These are phyloP conservation scores for Didymosphaeria variabile DNA, from an alignment of 2,329 filamentous ascomycete species.

Conservation along the genomic window DNA sequence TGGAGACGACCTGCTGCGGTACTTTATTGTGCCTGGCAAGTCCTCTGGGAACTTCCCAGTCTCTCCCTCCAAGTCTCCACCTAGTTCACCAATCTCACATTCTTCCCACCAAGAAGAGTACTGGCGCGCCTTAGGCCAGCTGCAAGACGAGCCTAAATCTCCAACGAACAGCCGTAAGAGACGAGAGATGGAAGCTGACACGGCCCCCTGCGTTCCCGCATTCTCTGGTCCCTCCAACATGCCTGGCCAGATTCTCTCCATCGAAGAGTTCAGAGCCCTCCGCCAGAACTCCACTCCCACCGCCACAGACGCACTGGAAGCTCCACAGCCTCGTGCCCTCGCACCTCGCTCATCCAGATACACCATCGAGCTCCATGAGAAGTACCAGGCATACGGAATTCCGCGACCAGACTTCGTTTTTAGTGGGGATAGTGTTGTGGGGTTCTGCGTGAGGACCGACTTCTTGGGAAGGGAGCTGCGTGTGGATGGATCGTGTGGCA, in stretches of 20 bases:
- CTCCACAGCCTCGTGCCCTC: conserved; percentile 29
- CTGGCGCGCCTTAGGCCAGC: background rate
- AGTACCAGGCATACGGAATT: conserved; percentile 35
- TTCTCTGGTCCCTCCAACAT: background rate
- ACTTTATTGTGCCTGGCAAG: conserved; percentile 27
- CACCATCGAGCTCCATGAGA: conserved; percentile 35
- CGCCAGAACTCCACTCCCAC: conserved; percentile 6
- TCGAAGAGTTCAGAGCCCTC: conserved; percentile 16
- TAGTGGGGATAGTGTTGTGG: conserved; percentile 17
- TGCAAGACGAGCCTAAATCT: too few species aligned
- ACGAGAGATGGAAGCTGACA: conserved; percentile 10
- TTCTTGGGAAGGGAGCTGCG: conserved; percentile 33
- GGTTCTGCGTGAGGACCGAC: conserved; percentile 34
- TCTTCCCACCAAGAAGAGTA: background rate
- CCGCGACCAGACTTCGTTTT: conserved; percentile 34
- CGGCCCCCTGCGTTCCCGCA: background rate
- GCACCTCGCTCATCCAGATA: conserved; percentile 29
- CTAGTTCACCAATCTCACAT: background rate
- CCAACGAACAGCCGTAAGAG: background rate
- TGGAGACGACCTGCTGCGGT: conserved; percentile 31
- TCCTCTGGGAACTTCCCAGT: background rate
- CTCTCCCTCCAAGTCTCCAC: background rate
- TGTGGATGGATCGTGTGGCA: conserved; percentile 37
- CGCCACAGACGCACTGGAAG: background rate
- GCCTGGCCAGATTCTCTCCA: conserved; percentile 18